A percentile compares a stretch with the other conserved stretches of the same genome.
These are phyloP conservation scores for Fragaria ananassa DNA, from an alignment of 306 rosid species.

Conservation along the genomic window DNA sequence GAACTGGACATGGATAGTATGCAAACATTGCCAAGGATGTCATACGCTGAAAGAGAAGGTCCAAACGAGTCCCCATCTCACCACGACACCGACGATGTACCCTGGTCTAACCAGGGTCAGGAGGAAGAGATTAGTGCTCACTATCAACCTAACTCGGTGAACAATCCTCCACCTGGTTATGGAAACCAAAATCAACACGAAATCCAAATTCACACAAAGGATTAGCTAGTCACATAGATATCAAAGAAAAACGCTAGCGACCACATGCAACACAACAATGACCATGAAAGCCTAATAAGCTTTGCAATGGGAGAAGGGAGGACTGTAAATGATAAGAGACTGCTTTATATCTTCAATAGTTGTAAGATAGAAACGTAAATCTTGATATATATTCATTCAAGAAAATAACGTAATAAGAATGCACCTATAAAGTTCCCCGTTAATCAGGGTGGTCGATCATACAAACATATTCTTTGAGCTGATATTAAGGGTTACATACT, in stretches of 20 bases:
- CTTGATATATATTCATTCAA: neutral
- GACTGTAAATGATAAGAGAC: neutral
- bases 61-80: constrained; percentile 27
- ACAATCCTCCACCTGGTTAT: neutral
- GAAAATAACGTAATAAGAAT: too few species aligned
- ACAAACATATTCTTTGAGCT: too few species aligned
- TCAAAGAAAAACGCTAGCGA: neutral
- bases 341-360: neutral
- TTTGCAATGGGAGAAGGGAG: neutral
- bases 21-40: constrained; percentile 32
- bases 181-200: constrained; percentile 19
- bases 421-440: too few species aligned
- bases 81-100: constrained; percentile 13
- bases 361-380: neutral
- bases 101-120: constrained; percentile 16
- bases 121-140: constrained; percentile 3
- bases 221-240: neutral
- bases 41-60: constrained; percentile 17
- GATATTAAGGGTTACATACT: too few species aligned
- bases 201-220: neutral
- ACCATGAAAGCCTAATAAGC: neutral
- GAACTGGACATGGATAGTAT: constrained; percentile 34
- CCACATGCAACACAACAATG: neutral
- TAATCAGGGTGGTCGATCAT: too few species aligned
- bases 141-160: neutral